Evolutionary conservation across 1,284 basidiomycete species (phyloP).

Genomic region (Cutaneotrichosporon sp.): DNA sequence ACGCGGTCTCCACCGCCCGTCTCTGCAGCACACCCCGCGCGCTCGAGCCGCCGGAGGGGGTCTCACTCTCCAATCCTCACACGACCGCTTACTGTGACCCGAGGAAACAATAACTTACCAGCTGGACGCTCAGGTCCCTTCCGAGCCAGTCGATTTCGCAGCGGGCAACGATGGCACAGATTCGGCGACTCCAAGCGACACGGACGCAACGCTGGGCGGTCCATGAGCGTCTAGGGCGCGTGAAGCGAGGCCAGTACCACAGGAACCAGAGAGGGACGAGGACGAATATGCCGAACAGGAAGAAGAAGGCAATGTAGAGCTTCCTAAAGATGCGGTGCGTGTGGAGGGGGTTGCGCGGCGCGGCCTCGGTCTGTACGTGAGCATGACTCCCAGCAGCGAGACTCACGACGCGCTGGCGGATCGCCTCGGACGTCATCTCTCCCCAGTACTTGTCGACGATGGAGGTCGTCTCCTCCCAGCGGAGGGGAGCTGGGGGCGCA

Average conservation of each 20-base stretch:
- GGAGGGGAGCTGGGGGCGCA: slow-evolving; percentile 3
- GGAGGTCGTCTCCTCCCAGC: slow-evolving; percentile 6
- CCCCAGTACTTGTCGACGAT: slow-evolving; percentile 18
- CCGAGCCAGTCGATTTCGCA: slow-evolving; percentile 51
- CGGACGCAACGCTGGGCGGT: slow-evolving; percentile 40
- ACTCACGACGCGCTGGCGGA: slow-evolving; percentile 16
- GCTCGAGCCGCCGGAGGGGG: not conserved
- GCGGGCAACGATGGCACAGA: slow-evolving; percentile 42
- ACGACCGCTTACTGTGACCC: slow-evolving; percentile 3
- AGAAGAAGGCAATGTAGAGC: slow-evolving; percentile 40
- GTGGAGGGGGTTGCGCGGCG: slow-evolving; percentile 34
- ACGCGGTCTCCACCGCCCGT: not conserved
- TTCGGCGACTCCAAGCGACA: slow-evolving; percentile 37
- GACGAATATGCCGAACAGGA: slow-evolving; percentile 35
- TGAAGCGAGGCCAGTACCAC: slow-evolving; percentile 31
- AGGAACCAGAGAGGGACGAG: slow-evolving; percentile 42
- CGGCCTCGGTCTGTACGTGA: slow-evolving; percentile 27
- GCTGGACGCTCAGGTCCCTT: slow-evolving; percentile 31
- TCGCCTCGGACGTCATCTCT: slow-evolving; percentile 19
- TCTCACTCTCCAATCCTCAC: not conserved
- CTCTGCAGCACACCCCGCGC: not conserved
- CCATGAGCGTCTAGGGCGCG: slow-evolving; percentile 41
- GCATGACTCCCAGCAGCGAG: not conserved
- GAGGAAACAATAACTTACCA: slow-evolving; percentile 26
- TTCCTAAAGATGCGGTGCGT: slow-evolving; percentile 39